phyloP scores from a whole-genome alignment of 73 alveolate species.

The Diophrys sp. region DNA sequence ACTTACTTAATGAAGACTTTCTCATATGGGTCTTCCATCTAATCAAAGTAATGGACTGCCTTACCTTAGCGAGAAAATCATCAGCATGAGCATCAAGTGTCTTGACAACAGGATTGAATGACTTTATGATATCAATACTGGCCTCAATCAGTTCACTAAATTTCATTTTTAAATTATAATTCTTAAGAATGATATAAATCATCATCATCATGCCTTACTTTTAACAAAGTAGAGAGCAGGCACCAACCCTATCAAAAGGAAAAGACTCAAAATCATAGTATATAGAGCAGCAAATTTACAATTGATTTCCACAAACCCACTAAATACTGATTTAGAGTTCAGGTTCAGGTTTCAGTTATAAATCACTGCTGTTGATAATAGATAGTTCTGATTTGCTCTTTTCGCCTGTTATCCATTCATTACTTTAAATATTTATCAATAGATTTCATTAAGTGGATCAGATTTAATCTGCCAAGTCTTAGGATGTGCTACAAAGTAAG shows the following conservation, averaged over 20 bases:
- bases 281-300: no score
- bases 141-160: constrained; percentile 78
- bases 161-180: constrained; percentile 64
- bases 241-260: not conserved
- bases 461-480: no score
- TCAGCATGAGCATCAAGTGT: constrained; percentile 83
- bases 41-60: not conserved
- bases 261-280: no score
- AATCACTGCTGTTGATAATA: no score
- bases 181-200: not conserved
- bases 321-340: no score
- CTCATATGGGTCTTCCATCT: constrained; percentile 59
- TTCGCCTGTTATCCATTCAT: no score
- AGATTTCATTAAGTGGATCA: no score
- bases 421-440: no score
- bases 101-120: constrained; percentile 82
- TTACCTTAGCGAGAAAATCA: constrained; percentile 68
- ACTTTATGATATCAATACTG: constrained; percentile 73
- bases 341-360: no score
- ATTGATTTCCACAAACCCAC: no score
- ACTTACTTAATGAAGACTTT: constrained; percentile 85
- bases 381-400: no score
- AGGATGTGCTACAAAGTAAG: no score
- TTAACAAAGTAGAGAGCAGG: not conserved
- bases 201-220: not conserved